phyloP scores from a whole-genome alignment of 805 yeast species.

The Komagataella pastoris region DNA sequence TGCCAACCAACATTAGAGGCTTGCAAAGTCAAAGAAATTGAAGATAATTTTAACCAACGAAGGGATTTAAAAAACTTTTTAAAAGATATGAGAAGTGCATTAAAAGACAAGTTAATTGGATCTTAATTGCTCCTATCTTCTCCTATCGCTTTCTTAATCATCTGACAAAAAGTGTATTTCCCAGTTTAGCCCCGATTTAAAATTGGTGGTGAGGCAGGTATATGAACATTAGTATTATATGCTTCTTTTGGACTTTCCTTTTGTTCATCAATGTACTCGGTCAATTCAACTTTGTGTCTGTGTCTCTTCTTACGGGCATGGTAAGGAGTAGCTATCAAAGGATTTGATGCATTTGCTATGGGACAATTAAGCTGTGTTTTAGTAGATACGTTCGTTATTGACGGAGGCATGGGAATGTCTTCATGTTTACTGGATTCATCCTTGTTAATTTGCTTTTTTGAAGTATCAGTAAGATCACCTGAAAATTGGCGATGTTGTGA shows the following conservation, averaged over 20 bases:
- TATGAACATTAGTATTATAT: not conserved
- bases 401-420: not conserved
- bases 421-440: not conserved
- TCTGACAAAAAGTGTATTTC: not conserved
- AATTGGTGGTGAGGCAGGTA: not conserved
- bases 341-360: not conserved
- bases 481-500: not conserved
- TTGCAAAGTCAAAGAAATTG: slow-evolving; percentile 7
- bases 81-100: slow-evolving; percentile 17
- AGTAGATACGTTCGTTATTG: not conserved
- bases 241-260: not conserved
- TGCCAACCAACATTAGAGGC: slow-evolving; percentile 20
- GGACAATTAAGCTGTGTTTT: not conserved
- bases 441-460: not conserved
- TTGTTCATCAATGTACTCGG: not conserved
- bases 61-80: slow-evolving; percentile 20
- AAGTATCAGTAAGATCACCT: not conserved
- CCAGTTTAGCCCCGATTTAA: not conserved
- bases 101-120: slow-evolving; percentile 6
- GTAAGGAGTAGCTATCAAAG: not conserved
- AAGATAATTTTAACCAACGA: slow-evolving; percentile 11
- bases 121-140: not conserved
- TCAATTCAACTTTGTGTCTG: not conserved
- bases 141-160: not conserved
- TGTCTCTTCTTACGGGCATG: not conserved